These are phyloP conservation scores for Lepidium campestre DNA, from an alignment of 441 rosid genomes.

Conservation along the genomic window DNA sequence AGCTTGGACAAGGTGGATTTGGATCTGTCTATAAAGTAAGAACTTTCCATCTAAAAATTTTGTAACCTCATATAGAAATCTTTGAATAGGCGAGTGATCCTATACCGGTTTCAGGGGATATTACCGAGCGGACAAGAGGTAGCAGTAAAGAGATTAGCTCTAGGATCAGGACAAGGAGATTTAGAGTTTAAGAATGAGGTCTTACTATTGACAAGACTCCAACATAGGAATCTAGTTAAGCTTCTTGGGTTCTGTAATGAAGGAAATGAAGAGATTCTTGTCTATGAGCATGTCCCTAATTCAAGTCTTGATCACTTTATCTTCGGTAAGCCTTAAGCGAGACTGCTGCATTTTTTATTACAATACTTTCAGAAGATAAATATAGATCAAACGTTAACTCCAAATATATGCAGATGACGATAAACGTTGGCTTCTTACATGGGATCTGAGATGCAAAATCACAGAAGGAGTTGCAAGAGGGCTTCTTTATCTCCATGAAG, in stretches of 20 bases:
- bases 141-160: slow-evolving; percentile 46
- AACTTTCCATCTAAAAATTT: background rate
- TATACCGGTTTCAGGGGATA: slow-evolving; percentile 30
- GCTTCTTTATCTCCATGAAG: slow-evolving; percentile 30
- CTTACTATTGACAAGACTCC: slow-evolving; percentile 40
- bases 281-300: slow-evolving; percentile 41
- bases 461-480: slow-evolving; percentile 26
- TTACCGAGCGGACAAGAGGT: slow-evolving; percentile 34
- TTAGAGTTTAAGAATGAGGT: slow-evolving; percentile 52
- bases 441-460: slow-evolving; percentile 22
- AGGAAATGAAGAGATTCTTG: slow-evolving; percentile 38
- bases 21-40: slow-evolving; percentile 23
- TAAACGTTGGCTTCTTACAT: slow-evolving; percentile 17
- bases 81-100: background rate
- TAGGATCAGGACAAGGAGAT: slow-evolving; percentile 38
- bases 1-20: slow-evolving; percentile 31
- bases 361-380: too few relatives aligned
- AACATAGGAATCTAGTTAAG: slow-evolving; percentile 49
- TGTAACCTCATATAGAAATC: background rate
- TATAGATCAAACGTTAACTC: background rate
- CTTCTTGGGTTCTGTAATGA: slow-evolving; percentile 47
- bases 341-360: background rate
- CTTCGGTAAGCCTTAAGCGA: slow-evolving; percentile 27
- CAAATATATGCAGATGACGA: background rate
- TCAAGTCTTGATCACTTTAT: slow-evolving; percentile 44